Evolutionary conservation across 495 filamentous ascomycete genomes (phyloP), one percentile per base, ranked within the genome.

Genomic region (Aspergillus steynii): DNA sequence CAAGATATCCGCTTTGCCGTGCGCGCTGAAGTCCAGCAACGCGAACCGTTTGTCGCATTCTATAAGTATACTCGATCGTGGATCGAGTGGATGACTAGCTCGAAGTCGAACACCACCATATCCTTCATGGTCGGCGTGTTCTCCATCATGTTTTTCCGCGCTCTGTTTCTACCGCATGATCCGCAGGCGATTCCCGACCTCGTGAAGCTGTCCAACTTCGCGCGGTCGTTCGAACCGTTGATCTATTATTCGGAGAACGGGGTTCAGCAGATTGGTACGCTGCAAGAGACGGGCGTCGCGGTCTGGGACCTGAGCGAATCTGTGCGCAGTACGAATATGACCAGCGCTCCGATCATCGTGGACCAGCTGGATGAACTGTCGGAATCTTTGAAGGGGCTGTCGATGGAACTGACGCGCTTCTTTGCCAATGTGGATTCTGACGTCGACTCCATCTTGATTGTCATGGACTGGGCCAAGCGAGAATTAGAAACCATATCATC

Each of bases 261-360:
- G 14, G 86, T 90, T 29, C 84, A 88, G 59, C 91, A 96, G 69
- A 90, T 96, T 26, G 86, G 86, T 37, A 90, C 92, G 45, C 79
- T 97, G 12, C 92, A 96, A 70, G 91, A 95, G 49, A 95, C 92
- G 0, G 89, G 91, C 37, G 87, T 96, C 5, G 93, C 93, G 0
- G 92, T 97, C 25, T 95, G 91, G 90, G 93, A 97, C 72, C 81
- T 97, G 5, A 89, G 90, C 50, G 93, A 96, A 75, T 93, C 86
- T 53, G 87, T 96, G 55, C 86, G 93, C 37, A 84, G 82, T n/a
- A 90, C 91, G 47, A 95, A 96, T 66, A 91, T 96, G 88, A 93
- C 90, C 14, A 90, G 88, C 47, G 90, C 90, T 20, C 88, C 90
- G 3, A 85, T 90, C 65, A 96, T 97, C 52, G 91, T 95, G 25